Conservation (phyloP, 805 yeast genomes). For the Saturnispora kantuleensis region DNA sequence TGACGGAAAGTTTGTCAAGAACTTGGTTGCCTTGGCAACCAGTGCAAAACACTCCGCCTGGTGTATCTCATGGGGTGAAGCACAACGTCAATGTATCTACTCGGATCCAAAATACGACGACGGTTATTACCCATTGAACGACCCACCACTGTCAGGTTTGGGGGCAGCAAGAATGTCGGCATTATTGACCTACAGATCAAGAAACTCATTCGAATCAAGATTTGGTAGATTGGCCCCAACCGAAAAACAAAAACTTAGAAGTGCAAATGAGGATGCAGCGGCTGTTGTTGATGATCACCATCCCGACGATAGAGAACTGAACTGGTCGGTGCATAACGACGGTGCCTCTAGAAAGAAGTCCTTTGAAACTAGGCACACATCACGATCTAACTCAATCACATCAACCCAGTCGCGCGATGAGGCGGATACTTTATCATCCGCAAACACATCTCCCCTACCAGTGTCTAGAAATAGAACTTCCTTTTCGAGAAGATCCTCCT, state of each 20-base stretch:
- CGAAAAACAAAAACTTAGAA: conserved; percentile 18
- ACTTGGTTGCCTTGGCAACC: conserved; percentile 79
- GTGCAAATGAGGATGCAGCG: conserved; percentile 16
- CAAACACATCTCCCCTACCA: background rate
- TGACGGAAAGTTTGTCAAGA: conserved; percentile 57
- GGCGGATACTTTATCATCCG: background rate
- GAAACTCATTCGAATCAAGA: conserved; percentile 83
- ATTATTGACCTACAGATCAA: conserved; percentile 78
- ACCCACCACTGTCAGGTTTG: conserved; percentile 76
- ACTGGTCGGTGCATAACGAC: conserved; percentile 83
- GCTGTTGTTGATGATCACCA: conserved; percentile 13
- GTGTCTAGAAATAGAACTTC: background rate
- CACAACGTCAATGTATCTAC: conserved; percentile 92
- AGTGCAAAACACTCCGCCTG: conserved; percentile 94
- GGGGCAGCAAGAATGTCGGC: conserved; percentile 99
- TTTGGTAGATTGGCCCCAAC: conserved; percentile 78
- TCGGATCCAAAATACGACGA: conserved; percentile 90
- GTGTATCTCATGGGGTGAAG: conserved; percentile 99
- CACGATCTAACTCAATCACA: conserved; percentile 23
- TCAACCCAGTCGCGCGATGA: conserved; percentile 14
- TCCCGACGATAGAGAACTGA: conserved; percentile 44
- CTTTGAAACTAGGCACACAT: conserved; percentile 22
- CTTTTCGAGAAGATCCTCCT: conserved; percentile 29
- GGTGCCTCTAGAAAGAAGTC: conserved; percentile 35
- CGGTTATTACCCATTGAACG: conserved; percentile 72